These are phyloP conservation scores for Aspergillus sergii DNA, from an alignment of 2,329 filamentous ascomycete species.

Conservation along the genomic window DNA sequence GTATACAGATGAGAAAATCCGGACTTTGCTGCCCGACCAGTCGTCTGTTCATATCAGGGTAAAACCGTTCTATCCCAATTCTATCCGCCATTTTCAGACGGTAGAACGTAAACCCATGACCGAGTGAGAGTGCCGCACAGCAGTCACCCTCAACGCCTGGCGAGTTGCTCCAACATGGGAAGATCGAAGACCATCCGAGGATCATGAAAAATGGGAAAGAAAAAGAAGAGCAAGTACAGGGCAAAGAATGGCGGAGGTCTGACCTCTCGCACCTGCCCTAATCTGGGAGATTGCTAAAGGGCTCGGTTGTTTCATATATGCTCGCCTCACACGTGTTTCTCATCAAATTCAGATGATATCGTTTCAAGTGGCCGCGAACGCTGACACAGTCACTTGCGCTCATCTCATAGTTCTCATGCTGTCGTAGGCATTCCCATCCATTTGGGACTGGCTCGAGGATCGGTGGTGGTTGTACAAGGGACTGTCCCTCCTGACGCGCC, in stretches of 20 bases:
- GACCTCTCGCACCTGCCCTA: not conserved
- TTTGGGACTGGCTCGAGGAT: slow-evolving; percentile 17
- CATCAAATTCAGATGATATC: slow-evolving; percentile 12
- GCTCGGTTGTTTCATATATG: not conserved
- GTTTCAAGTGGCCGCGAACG: slow-evolving; percentile 13
- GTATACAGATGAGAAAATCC: slow-evolving; percentile 3
- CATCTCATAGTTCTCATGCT: slow-evolving; percentile 15
- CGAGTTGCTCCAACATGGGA: not conserved
- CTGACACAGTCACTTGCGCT: slow-evolving; percentile 12
- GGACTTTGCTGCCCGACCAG: not conserved
- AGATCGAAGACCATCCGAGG: not conserved
- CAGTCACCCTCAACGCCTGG: slow-evolving; percentile 10
- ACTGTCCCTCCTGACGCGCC: slow-evolving; percentile 14
- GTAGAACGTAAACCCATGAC: not conserved
- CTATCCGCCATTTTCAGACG: slow-evolving; percentile 16
- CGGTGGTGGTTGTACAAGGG: slow-evolving; percentile 21
- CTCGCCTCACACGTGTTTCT: slow-evolving; percentile 4
- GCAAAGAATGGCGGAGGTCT: not conserved
- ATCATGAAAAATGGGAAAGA: not conserved
- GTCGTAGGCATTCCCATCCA: slow-evolving; percentile 17
- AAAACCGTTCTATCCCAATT: slow-evolving; percentile 14
- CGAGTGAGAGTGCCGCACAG: slow-evolving; percentile 16
- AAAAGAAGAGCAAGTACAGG: slow-evolving; percentile 4
- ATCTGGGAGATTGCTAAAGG: not conserved
- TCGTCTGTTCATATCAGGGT: not conserved